Conservation (phyloP, 192 early-diverging fungal genomes). For the Kickxella alabastrina region DNA sequence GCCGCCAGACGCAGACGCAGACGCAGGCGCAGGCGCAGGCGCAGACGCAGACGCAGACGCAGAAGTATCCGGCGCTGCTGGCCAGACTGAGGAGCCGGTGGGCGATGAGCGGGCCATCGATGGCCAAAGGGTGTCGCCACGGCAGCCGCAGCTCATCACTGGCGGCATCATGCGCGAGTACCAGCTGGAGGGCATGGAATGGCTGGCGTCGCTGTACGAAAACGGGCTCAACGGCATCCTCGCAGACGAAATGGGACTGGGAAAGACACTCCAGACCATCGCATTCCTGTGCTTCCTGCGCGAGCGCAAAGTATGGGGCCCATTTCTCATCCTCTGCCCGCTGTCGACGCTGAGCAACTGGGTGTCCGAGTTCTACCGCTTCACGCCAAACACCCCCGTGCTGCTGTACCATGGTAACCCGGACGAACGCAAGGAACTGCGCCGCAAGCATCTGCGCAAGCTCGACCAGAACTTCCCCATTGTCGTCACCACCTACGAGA, state of each 20-base stretch:
- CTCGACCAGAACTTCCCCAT: slow-evolving; percentile 70
- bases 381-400: slow-evolving; percentile 73
- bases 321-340: slow-evolving; percentile 86
- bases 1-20: slow-evolving; percentile 16
- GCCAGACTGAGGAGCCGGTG: not conserved
- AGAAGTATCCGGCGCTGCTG: not conserved
- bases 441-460: slow-evolving; percentile 62
- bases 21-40: not conserved
- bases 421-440: slow-evolving; percentile 65
- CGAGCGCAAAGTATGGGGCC: slow-evolving; percentile 76
- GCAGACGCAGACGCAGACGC: not conserved
- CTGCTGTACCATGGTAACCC: slow-evolving; percentile 81
- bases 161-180: slow-evolving; percentile 90
- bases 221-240: slow-evolving; percentile 96
- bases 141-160: slow-evolving; percentile 76
- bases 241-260: slow-evolving; percentile 94
- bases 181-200: slow-evolving; percentile 92
- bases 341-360: slow-evolving; percentile 90
- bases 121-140: slow-evolving; percentile 53
- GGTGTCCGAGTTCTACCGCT: slow-evolving; percentile 86
- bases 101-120: slow-evolving; percentile 13
- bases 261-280: slow-evolving; percentile 94
- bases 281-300: slow-evolving; percentile 79
- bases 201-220: slow-evolving; percentile 91
- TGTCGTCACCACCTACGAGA: slow-evolving; percentile 89